Percentiles rank a stretch among this genome's conserved stretches.
These are phyloP conservation scores for Yamadazyma buinensis DNA, from an alignment of 1,139 yeast genomes.

Conservation along the genomic window DNA sequence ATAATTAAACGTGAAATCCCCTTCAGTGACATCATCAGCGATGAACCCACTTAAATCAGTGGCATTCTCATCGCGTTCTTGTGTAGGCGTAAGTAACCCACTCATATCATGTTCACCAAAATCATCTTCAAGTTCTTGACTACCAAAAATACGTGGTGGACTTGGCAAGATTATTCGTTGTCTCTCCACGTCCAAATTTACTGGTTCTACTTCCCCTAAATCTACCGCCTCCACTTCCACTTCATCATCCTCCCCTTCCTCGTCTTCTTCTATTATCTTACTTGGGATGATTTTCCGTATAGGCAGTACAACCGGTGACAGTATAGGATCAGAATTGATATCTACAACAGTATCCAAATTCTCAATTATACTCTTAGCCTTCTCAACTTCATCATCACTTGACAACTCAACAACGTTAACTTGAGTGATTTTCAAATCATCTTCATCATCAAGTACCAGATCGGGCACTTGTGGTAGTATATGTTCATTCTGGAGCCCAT, in stretches of 20 bases:
- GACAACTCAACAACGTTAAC: constrained; percentile 2
- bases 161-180: not conserved
- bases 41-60: constrained; percentile 35
- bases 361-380: not conserved
- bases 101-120: constrained; percentile 40
- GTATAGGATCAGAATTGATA: too few relatives aligned
- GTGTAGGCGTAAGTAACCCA: constrained; percentile 36
- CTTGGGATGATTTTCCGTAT: too few relatives aligned
- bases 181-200: too few relatives aligned
- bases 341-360: not conserved
- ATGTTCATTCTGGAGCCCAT: too few relatives aligned
- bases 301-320: too few relatives aligned
- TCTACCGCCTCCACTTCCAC: too few relatives aligned
- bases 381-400: constrained; percentile 3
- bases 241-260: too few relatives aligned
- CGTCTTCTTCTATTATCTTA: too few relatives aligned
- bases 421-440: constrained; percentile 12
- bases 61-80: constrained; percentile 29
- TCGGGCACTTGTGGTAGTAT: constrained; percentile 5
- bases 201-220: not conserved
- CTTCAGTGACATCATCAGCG: constrained; percentile 15
- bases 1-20: constrained; percentile 4
- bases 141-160: not conserved
- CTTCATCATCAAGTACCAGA: constrained; percentile 3
- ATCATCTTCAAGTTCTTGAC: constrained; percentile 32